phyloP scores from a whole-genome alignment of 73 alveolate species.

The Uronychia setigera region DNA sequence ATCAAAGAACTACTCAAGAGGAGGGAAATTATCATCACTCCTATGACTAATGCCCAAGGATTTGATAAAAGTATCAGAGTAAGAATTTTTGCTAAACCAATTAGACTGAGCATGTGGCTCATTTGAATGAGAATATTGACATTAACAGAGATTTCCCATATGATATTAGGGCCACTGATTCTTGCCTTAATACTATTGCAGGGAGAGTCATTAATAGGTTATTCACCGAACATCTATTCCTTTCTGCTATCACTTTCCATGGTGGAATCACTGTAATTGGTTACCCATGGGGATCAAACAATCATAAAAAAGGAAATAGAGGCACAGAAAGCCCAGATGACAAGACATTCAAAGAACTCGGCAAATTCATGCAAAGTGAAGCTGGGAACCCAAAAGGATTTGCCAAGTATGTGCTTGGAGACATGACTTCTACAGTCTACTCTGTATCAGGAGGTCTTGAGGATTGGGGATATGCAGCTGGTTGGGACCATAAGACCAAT shows the following conservation, averaged over 20 bases:
- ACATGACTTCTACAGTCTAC: conserved; percentile 86
- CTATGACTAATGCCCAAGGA: conserved; percentile 97
- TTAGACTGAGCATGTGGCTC: conserved; percentile 2
- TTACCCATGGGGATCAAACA: conserved; percentile 97
- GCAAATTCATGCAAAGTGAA: conserved; percentile 68
- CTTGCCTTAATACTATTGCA: conserved; percentile 85
- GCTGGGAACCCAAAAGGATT: conserved; percentile 55
- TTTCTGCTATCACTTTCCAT: conserved; percentile 90
- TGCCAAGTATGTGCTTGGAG: conserved; percentile 74
- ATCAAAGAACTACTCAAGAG: conserved; percentile 68
- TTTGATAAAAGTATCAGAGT: conserved; percentile 75
- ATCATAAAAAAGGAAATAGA: conserved; percentile 32
- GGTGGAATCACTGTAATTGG: conserved; percentile 93
- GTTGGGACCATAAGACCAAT: conserved; percentile 83
- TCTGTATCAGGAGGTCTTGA: conserved; percentile 96
- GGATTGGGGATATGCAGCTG: conserved; percentile 99
- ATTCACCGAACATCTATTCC: conserved; percentile 68
- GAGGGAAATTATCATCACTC: conserved; percentile 83
- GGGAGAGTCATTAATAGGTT: conserved; percentile 86
- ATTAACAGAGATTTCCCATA: conserved; percentile 98
- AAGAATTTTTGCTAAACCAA: conserved; percentile 59
- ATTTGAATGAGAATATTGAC: conserved; percentile 63
- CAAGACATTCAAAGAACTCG: conserved; percentile 68
- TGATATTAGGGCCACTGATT: conserved; percentile 13
- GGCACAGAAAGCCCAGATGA: conserved; percentile 96